Evolutionary conservation across 768 basidiomycete genomes (phyloP).

Genomic region (Auricularia auricula-judae): DNA sequence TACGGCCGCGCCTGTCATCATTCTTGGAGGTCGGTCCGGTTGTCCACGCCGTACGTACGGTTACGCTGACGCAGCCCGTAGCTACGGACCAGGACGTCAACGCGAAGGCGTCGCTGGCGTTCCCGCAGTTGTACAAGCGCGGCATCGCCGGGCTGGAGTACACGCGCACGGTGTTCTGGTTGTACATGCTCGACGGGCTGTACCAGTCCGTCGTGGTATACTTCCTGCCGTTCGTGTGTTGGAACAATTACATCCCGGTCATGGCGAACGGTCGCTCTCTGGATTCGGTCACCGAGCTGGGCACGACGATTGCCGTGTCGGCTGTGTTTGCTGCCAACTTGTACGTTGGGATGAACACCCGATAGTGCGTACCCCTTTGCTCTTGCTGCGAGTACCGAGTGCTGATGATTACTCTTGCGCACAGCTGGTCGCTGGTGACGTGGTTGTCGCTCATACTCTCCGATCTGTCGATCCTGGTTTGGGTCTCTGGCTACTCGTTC

Average conservation of each 20-base stretch:
- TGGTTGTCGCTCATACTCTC: conserved; percentile 76
- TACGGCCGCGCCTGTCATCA: conserved; percentile 89
- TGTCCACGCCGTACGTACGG: background rate
- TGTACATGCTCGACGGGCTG: conserved; percentile 88
- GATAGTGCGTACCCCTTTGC: conserved; percentile 55
- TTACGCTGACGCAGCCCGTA: conserved; percentile 14
- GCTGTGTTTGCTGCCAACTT: conserved; percentile 84
- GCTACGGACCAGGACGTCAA: conserved; percentile 96
- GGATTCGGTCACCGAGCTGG: conserved; percentile 76
- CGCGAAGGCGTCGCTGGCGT: conserved; percentile 81
- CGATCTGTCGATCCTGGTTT: conserved; percentile 67
- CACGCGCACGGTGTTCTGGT: conserved; percentile 85
- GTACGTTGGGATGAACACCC: conserved; percentile 84
- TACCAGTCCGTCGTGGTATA: conserved; percentile 86
- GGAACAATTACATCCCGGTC: conserved; percentile 37
- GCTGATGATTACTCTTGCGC: conserved; percentile 4
- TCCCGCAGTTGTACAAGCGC: conserved; percentile 90
- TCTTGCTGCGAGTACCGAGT: conserved; percentile 10
- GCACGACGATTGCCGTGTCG: conserved; percentile 80
- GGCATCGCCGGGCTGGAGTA: conserved; percentile 92
- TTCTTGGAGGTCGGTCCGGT: conserved; percentile 63
- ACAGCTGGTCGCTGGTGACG: conserved; percentile 72
- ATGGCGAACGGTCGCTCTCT: conserved; percentile 60
- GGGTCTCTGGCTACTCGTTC: conserved; percentile 82
- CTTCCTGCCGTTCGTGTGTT: conserved; percentile 76